These are phyloP conservation scores for Epichloe typhina DNA, from an alignment of 2,329 filamentous ascomycete genomes.

Conservation along the genomic window DNA sequence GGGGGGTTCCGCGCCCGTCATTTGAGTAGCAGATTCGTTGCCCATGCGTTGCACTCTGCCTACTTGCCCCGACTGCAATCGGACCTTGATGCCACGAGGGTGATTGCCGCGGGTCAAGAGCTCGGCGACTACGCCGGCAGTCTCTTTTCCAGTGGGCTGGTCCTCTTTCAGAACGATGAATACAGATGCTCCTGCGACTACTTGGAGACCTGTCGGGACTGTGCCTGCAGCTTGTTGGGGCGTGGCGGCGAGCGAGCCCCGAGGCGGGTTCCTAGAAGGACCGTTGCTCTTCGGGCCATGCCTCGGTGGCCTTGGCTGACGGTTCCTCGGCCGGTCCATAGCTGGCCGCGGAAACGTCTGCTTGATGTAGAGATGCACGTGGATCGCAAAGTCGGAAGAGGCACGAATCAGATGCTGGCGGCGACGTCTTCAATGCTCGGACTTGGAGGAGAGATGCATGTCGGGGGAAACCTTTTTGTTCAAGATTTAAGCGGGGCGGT, in stretches of 20 bases:
- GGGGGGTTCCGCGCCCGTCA: background rate
- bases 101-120: conserved; percentile 63
- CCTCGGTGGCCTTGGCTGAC: conserved; percentile 15
- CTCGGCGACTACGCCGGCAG: conserved; percentile 51
- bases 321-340: conserved; percentile 22
- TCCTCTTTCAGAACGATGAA: conserved; percentile 66
- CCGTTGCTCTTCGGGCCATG: background rate
- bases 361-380: background rate
- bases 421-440: no score
- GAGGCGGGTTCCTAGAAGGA: conserved; percentile 4
- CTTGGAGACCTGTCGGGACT: conserved; percentile 36
- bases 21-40: conserved; percentile 6
- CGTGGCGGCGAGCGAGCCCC: conserved; percentile 16
- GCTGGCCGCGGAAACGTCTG: conserved; percentile 20
- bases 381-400: background rate
- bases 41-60: conserved; percentile 58
- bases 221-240: conserved; percentile 20
- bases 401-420: background rate
- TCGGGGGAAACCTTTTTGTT: no score
- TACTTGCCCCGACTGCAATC: conserved; percentile 56
- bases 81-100: conserved; percentile 67
- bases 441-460: no score
- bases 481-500: no score
- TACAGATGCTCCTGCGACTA: conserved; percentile 49
- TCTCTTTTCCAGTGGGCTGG: conserved; percentile 60